Evolutionary conservation across 441 rosid species (phyloP), one percentile per base, ranked within the genome.

Genomic region (Gossypium aridum): DNA sequence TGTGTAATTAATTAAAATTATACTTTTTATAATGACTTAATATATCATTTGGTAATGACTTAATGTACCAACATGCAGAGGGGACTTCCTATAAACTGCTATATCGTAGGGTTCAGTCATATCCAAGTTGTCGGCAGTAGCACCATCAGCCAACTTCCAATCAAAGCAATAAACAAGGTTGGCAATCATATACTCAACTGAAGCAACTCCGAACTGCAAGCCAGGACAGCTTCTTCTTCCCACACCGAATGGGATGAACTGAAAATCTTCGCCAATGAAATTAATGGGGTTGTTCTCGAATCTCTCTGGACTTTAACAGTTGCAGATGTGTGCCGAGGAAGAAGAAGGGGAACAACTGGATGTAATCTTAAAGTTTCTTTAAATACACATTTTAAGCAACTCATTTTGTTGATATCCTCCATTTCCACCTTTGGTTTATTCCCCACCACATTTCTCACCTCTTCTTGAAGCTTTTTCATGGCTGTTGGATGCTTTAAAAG

Each of bases 321-420:
- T 16, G 68, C 23, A 7, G 49, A 34, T 34, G 2, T 63, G 34
- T 16, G 49, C 3, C n/a, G 14, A 63, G 47, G 68, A 63, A 19
- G 20, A 19, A 63, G 43, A 4, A 63, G 25, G 31, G 80, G 19
- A 82, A 17, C 75, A 4, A 82, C 47, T 12, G 84, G 61, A 47
- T 85, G 88, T 3, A 82, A n/a, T 26, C 87, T 79, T 28, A 82
- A 47, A 3, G 83, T 75, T 61, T 86, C 85, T 23, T 86, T 86
- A 47, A 84, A 59, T 2, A 84, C 72, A 1, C 67, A 53, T 49
- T 82, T 80, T 54, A 80, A 23, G 77, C 78, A 87, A 8, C 68
- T 22, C 20, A 78, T 56, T 62, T 83, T 71, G 0, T 31, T 37
- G 13, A 85, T 34, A 1, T 54, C 75, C 4, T 66, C 31, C 63